Conservation (phyloP, 768 basidiomycete genomes). For the Cubamyces sp. region DNA sequence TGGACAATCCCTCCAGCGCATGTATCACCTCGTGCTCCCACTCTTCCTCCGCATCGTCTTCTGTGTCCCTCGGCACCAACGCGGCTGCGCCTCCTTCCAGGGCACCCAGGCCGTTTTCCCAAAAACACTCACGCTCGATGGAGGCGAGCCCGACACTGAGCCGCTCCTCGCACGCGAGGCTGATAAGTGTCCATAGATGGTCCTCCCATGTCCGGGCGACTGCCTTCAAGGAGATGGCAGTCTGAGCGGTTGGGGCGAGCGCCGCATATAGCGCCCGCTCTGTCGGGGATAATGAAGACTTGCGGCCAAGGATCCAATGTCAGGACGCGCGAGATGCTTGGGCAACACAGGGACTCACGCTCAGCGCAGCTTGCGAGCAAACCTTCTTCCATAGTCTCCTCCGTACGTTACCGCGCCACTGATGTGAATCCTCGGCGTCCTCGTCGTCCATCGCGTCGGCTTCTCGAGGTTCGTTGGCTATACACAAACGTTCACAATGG, state of each 20-base stretch:
- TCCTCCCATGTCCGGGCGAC: constrained; percentile 94
- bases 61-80: constrained; percentile 15
- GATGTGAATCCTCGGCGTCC: constrained; percentile 25
- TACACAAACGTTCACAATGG: neutral
- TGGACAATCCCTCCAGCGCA: constrained; percentile 60
- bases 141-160: constrained; percentile 37
- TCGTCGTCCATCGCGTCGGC: constrained; percentile 50
- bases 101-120: constrained; percentile 66
- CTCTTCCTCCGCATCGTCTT: constrained; percentile 38
- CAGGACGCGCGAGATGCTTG: neutral
- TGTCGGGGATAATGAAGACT: constrained; percentile 63
- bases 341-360: constrained; percentile 50
- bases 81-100: constrained; percentile 38
- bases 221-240: constrained; percentile 64
- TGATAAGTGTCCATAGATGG: constrained; percentile 90
- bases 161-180: constrained; percentile 80
- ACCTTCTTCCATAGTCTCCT: constrained; percentile 87
- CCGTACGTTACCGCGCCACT: constrained; percentile 75
- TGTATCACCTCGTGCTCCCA: constrained; percentile 69
- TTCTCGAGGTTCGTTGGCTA: constrained; percentile 54
- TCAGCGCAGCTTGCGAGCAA: constrained; percentile 78
- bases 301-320: neutral
- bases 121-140: constrained; percentile 72
- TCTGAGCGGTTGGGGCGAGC: constrained; percentile 73
- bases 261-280: constrained; percentile 92